These are phyloP conservation scores for Rhodofomes roseus DNA, from an alignment of 1,284 basidiomycete species.

Conservation along the genomic window DNA sequence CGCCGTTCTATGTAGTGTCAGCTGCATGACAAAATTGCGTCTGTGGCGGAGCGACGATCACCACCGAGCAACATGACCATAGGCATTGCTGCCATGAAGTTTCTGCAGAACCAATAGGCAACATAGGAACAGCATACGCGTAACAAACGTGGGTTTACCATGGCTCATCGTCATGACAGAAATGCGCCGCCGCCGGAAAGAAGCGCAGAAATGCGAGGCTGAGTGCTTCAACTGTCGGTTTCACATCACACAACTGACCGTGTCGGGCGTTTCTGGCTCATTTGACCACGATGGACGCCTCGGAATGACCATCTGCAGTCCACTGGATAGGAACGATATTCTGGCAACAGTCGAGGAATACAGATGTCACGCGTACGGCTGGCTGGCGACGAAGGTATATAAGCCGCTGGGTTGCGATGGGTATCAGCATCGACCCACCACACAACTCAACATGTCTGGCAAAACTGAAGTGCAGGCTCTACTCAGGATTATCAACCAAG, in stretches of 20 bases:
- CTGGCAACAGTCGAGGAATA: too few species aligned
- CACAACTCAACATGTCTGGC: background rate
- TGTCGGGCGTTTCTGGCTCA: background rate
- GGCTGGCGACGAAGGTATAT: background rate
- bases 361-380: too few species aligned
- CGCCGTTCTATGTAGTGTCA: too few species aligned
- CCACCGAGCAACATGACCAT: background rate
- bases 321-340: too few species aligned
- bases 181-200: background rate
- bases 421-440: background rate
- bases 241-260: too few species aligned
- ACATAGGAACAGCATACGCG: background rate
- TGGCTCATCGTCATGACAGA: background rate
- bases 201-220: background rate
- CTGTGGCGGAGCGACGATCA: background rate
- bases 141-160: too few species aligned
- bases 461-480: background rate
- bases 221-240: background rate
- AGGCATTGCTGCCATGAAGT: background rate
- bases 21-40: background rate
- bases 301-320: too few species aligned
- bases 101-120: background rate
- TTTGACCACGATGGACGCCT: too few species aligned
- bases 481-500: background rate
- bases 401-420: background rate